Evolutionary conservation across 805 yeast species (phyloP).

Genomic region (Candida qinlingensis): DNA sequence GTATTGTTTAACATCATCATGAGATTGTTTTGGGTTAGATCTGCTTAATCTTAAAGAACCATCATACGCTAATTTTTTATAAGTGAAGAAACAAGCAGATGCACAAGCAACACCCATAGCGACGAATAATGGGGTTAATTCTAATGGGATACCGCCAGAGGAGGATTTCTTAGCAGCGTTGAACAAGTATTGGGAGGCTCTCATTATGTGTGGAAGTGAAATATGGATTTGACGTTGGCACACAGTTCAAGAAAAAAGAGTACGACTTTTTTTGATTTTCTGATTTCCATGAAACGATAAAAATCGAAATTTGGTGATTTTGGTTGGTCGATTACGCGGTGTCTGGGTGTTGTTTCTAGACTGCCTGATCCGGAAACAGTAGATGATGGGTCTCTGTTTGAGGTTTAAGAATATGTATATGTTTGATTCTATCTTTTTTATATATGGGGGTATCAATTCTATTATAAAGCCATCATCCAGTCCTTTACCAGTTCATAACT

Average conservation of each 20-base stretch:
- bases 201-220: constrained; percentile 29
- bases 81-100: constrained; percentile 46
- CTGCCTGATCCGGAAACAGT: constrained; percentile 5
- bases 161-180: constrained; percentile 37
- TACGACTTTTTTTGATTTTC: constrained; percentile 1
- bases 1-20: constrained; percentile 23
- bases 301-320: constrained; percentile 2
- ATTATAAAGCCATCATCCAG: constrained; percentile 15
- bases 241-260: background rate
- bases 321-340: constrained; percentile 13
- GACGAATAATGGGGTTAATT: constrained; percentile 51
- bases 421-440: background rate
- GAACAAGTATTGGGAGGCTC: constrained; percentile 43
- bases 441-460: background rate
- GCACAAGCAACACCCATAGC: constrained; percentile 51
- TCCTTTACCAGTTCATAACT: constrained; percentile 71
- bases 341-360: constrained; percentile 5
- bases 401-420: background rate
- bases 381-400: background rate
- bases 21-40: constrained; percentile 35
- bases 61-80: constrained; percentile 46
- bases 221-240: background rate
- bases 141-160: constrained; percentile 41
- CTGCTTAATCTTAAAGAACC: constrained; percentile 44
- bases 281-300: background rate